Percentiles rank a stretch among this genome's conserved stretches.
Evolutionary conservation across 208 protist genomes (phyloP).

Genomic region (Vickermania spadyakhi): DNA sequence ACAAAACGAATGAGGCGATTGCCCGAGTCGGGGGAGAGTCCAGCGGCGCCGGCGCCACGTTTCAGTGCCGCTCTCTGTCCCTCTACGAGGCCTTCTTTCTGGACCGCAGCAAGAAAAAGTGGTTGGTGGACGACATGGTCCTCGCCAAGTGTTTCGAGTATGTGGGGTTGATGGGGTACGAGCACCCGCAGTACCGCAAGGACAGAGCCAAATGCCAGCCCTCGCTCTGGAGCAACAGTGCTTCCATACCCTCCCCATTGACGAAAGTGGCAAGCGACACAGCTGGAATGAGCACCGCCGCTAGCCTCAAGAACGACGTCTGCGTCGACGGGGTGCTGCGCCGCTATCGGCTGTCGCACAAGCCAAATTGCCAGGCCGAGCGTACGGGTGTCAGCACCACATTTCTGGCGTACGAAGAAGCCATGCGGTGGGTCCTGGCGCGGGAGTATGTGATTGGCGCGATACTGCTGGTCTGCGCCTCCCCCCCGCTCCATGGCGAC

Average conservation of each 20-base stretch:
- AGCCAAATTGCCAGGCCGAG: background rate
- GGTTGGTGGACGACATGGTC: slow-evolving; percentile 28
- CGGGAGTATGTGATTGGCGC: slow-evolving; percentile 82
- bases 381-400: slow-evolving; percentile 6
- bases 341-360: background rate
- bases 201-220: background rate
- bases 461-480: slow-evolving; percentile 51
- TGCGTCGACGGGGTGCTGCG: background rate
- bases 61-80: background rate
- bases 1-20: background rate
- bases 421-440: slow-evolving; percentile 60
- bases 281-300: background rate
- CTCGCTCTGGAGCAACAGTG: slow-evolving; percentile 2
- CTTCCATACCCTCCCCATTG: slow-evolving; percentile 1
- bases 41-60: background rate
- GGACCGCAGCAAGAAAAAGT: slow-evolving; percentile 12
- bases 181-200: slow-evolving; percentile 1
- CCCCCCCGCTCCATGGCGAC: slow-evolving; percentile 2
- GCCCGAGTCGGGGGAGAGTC: background rate
- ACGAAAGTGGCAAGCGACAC: background rate
- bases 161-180: slow-evolving; percentile 27
- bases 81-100: slow-evolving; percentile 24
- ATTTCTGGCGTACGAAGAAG: slow-evolving; percentile 46
- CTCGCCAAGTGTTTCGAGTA: slow-evolving; percentile 27
- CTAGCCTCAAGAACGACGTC: background rate